Conservation (phyloP, 1,284 basidiomycete genomes). For the Hemileia vastatrix region DNA sequence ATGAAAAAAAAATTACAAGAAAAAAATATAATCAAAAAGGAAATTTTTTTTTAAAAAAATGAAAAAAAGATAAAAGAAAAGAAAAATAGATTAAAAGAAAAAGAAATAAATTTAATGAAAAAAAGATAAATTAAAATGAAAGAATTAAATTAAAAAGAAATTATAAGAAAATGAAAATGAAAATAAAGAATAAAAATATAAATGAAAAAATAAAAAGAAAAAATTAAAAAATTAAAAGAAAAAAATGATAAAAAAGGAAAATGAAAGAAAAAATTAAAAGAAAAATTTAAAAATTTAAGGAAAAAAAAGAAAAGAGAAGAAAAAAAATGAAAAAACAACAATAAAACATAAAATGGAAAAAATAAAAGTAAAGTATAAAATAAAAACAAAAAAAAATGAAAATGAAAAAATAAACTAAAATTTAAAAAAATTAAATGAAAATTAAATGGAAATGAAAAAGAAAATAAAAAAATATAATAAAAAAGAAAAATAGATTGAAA, state of each 20-base stretch:
- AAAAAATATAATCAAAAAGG: no score
- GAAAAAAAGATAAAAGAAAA: background rate
- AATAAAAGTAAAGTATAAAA: background rate
- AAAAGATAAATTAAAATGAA: background rate
- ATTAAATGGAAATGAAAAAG: background rate
- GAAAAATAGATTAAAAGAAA: background rate
- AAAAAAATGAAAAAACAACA: background rate
- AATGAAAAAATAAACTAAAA: background rate
- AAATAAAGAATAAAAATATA: background rate
- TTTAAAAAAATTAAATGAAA: background rate
- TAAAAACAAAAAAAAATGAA: background rate
- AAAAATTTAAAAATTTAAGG: background rate
- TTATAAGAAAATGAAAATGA: background rate
- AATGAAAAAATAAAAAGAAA: background rate
- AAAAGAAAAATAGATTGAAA: background rate
- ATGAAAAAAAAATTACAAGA: no score
- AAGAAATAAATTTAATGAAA: background rate
- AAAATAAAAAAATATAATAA: background rate
- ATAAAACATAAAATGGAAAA: background rate
- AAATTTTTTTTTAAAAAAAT: no score
- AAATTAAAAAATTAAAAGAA: background rate
- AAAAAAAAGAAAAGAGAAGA: background rate
- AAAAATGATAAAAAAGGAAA: background rate
- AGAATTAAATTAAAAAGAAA: background rate
- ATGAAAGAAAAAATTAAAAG: background rate